Percentiles rank a stretch among this genome's conserved stretches.
phyloP scores from a whole-genome alignment of 2,329 filamentous ascomycete species.

The Cladosporium sp. region DNA sequence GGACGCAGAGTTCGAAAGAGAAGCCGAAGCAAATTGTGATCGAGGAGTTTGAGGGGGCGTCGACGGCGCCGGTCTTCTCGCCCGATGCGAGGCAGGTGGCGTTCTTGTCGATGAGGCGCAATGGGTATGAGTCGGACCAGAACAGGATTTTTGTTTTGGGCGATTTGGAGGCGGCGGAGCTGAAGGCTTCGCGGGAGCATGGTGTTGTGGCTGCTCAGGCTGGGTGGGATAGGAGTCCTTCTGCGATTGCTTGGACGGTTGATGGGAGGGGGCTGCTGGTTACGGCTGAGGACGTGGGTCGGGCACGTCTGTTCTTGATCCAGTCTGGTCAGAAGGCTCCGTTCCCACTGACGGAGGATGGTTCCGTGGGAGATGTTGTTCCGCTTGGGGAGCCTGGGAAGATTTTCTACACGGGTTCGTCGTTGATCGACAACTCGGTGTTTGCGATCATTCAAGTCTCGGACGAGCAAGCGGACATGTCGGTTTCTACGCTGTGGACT shows the following conservation, averaged over 20 bases:
- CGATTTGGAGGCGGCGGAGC: slow-evolving; percentile 47
- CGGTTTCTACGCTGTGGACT: slow-evolving; percentile 30
- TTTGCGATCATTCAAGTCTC: slow-evolving; percentile 65
- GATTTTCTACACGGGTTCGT: slow-evolving; percentile 68
- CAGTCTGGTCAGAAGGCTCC: slow-evolving; percentile 43
- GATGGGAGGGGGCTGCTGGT: slow-evolving; percentile 67
- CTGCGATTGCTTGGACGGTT: slow-evolving; percentile 52
- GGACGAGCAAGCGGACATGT: slow-evolving; percentile 37
- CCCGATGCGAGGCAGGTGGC: slow-evolving; percentile 69
- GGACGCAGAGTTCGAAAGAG: slow-evolving; percentile 55
- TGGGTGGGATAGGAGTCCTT: slow-evolving; percentile 57
- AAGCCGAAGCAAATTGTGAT: slow-evolving; percentile 59
- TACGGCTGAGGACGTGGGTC: slow-evolving; percentile 71
- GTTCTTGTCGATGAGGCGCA: slow-evolving; percentile 76
- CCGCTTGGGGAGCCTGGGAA: slow-evolving; percentile 39
- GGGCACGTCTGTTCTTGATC: slow-evolving; percentile 57
- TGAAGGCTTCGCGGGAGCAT: slow-evolving; percentile 7
- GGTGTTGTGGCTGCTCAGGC: slow-evolving; percentile 11
- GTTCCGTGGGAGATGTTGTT: slow-evolving; percentile 56
- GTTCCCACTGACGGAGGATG: slow-evolving; percentile 51
- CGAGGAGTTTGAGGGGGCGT: slow-evolving; percentile 65
- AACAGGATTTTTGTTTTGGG: slow-evolving; percentile 66
- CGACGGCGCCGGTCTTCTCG: slow-evolving; percentile 70
- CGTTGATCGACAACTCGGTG: slow-evolving; percentile 70
- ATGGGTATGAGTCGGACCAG: slow-evolving; percentile 81